Base-by-base conservation (phyloP, 78 protist genomes). In the Emiliania huxleyi region DNA sequence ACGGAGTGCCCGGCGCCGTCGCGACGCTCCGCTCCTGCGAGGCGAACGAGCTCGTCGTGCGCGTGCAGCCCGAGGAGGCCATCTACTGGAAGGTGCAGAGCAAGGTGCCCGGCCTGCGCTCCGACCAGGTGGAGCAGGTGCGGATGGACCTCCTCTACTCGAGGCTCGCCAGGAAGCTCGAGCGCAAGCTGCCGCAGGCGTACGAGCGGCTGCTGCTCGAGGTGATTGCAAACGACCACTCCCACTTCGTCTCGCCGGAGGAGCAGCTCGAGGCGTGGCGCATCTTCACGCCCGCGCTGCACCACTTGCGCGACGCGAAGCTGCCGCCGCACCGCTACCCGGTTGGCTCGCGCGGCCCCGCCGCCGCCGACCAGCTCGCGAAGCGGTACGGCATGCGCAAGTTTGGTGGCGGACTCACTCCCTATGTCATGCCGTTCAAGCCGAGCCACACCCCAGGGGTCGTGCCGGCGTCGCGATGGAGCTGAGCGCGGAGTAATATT, bases 61-160 rank as follows among this genome's bases (percentile, higher is more conserved):
- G 98, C 73, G 92, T 98, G 84, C 99, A 98, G 95, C 99, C 99
- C 6, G 93, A 98, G 49, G 99, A 98, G 93, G 99, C 98, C 55
- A 97, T 98, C 44, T 98, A 98, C 94, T 44, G 96, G 42, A 98
- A 97, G 94, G 52, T 98, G 83, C 93, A 91, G 81, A 71, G 87
- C 84, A 98, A 98, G 94, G 92, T 79, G 81, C 99, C 99, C 55
- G 89, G 55, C 3, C 89, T 81, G 38, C 12, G 11, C 40, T 81
- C 35, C 21, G 38, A 52, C 15, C 29, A 81, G 55, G 89, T 81
- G 22, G 55, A 44, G 52, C 87, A 38, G n/a, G 23, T 77, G 46
- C 85, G 85, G 18, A 77, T 77, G 85, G 85, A 77, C 85, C 15
- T 77, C 33, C 85, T 40, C 15, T 77, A 77, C 85, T 1, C 25